Evolutionary conservation across 345 rosid genomes (phyloP).

Genomic region (Hypericum perforatum): DNA sequence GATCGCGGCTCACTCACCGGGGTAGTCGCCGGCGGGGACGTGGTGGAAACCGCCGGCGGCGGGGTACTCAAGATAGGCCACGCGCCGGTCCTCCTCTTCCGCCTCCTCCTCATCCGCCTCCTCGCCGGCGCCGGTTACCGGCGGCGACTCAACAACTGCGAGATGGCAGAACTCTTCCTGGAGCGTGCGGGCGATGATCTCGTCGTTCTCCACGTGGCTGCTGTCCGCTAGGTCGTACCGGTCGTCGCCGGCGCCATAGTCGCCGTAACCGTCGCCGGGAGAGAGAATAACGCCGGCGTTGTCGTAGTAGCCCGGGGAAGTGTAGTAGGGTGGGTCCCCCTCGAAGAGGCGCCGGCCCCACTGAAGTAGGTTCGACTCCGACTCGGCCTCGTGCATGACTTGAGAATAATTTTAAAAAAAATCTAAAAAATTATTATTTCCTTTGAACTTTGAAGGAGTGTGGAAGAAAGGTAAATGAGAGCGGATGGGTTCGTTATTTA

Average conservation of each 20-base stretch:
- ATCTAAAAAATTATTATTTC: no score
- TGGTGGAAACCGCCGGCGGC: no score
- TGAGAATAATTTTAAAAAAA: no score
- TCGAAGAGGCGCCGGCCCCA: slow-evolving; percentile 64
- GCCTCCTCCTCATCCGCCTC: slow-evolving; percentile 17
- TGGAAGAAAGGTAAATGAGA: no score
- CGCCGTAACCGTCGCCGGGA: slow-evolving; percentile 10
- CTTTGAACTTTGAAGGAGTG: no score
- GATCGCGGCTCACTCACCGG: no score
- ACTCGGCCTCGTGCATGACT: slow-evolving; percentile 15
- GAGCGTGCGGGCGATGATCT: slow-evolving; percentile 45
- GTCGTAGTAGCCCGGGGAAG: slow-evolving; percentile 30
- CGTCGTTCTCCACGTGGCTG: slow-evolving; percentile 40
- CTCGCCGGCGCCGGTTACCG: slow-evolving; percentile 21
- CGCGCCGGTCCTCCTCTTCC: slow-evolving; percentile 31
- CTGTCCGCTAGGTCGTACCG: slow-evolving; percentile 36
- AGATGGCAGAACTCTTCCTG: slow-evolving; percentile 63
- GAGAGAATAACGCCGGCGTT: slow-evolving; percentile 29
- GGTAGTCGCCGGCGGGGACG: no score
- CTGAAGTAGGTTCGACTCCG: slow-evolving; percentile 36
- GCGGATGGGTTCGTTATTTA: no score
- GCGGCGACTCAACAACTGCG: slow-evolving; percentile 31
- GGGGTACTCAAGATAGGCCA: slow-evolving; percentile 21
- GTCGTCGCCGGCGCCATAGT: slow-evolving; percentile 33
- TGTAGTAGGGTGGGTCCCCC: slow-evolving; percentile 32